A percentile compares a stretch with the other conserved stretches of the same genome.
phyloP scores from a whole-genome alignment of 129 eudicot species.

The Tagetes patula region DNA sequence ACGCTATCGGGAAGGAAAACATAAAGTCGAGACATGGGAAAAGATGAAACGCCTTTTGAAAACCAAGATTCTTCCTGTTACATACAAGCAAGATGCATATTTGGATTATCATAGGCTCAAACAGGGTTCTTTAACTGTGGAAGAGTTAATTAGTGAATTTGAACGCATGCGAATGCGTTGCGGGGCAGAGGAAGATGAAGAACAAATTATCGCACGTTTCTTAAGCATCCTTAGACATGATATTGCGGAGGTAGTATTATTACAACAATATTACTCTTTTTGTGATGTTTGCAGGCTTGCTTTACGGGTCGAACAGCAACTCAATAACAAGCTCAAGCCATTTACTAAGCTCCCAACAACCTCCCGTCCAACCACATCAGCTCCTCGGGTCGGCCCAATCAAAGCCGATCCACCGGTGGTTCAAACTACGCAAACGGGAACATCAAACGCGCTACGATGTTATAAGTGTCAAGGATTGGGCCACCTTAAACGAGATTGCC shows the following conservation, averaged over 20 bases:
- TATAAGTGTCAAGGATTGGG: conserved; percentile 10
- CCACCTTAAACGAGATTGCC: conserved; percentile 4
- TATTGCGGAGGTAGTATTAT: background rate
- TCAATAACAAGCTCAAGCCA: background rate
- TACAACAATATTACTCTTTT: conserved; percentile 6
- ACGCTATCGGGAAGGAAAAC: background rate
- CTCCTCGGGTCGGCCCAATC: background rate
- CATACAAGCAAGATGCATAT: too few relatives aligned
- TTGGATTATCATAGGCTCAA: conserved; percentile 1
- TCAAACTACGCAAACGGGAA: background rate
- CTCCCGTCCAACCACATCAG: background rate
- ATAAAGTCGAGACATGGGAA: too few relatives aligned
- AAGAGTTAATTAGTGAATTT: background rate
- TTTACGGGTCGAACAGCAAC: conserved; percentile 8
- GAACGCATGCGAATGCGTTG: conserved; percentile 1
- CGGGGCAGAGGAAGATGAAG: too few relatives aligned
- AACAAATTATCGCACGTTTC: too few relatives aligned
- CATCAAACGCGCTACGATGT: background rate
- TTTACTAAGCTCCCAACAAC: background rate
- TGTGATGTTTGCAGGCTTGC: conserved; percentile 5
- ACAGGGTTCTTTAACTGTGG: conserved; percentile 7
- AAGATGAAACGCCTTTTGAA: too few relatives aligned
- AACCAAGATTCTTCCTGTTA: too few relatives aligned
- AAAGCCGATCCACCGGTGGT: background rate
- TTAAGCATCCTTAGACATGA: background rate